These are phyloP conservation scores for Cladosporium sp. DNA, from an alignment of 2,329 filamentous ascomycete genomes.

Conservation along the genomic window DNA sequence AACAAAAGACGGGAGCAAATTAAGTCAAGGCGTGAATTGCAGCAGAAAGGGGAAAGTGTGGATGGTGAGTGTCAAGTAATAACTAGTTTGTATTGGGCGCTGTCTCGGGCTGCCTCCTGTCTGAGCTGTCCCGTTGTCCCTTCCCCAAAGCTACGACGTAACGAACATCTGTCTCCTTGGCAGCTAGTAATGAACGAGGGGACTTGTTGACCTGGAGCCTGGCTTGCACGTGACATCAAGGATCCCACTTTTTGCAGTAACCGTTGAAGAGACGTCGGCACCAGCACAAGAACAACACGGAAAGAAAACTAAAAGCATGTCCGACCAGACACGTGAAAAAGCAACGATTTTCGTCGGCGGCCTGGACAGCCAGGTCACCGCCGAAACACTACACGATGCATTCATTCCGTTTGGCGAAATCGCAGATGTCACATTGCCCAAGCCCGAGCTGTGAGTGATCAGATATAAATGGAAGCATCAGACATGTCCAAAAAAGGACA, in stretches of 20 bases:
- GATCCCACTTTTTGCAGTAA: background rate
- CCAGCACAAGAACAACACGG: background rate
- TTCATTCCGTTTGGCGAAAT: slow-evolving; percentile 98
- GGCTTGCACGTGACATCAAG: slow-evolving; percentile 4
- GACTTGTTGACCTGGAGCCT: background rate
- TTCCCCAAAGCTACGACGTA: slow-evolving; percentile 15
- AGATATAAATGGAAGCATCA: background rate
- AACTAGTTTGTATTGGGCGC: background rate
- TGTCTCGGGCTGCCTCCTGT: slow-evolving; percentile 15
- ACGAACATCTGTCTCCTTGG: background rate
- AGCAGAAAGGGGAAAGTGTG: background rate
- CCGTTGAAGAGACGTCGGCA: background rate
- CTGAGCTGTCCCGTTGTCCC: slow-evolving; percentile 17
- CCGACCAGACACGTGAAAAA: slow-evolving; percentile 80
- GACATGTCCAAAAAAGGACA: too few relatives aligned
- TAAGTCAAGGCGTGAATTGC: slow-evolving; percentile 10
- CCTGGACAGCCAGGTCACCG: slow-evolving; percentile 75
- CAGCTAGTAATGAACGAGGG: background rate
- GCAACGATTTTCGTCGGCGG: slow-evolving; percentile 91
- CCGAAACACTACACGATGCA: slow-evolving; percentile 76
- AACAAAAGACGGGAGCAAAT: slow-evolving; percentile 6
- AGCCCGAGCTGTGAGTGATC: slow-evolving; percentile 65
- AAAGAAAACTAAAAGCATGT: slow-evolving; percentile 56
- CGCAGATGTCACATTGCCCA: slow-evolving; percentile 84
- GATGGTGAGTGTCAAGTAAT: background rate